Evolutionary conservation across 1,284 basidiomycete genomes (phyloP), one percentile per base, ranked within the genome.

Genomic region (Tilletia indica): DNA sequence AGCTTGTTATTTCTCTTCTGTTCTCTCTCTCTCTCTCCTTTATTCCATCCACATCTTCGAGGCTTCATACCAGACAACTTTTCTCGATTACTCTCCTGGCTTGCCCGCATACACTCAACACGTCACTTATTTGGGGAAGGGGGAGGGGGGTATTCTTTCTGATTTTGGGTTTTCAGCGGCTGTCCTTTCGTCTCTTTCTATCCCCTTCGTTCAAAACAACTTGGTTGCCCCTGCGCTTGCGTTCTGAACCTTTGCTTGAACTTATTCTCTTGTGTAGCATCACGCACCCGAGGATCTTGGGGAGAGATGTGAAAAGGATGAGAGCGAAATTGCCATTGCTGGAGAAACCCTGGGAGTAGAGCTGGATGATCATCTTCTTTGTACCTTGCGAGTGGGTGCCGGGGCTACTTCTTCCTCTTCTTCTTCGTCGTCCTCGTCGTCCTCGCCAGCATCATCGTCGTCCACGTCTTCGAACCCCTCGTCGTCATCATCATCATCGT

Each of bases 391-490:
- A 68, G 49, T 34, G 21, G 49, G 34, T 49, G 64, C 34, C 21
- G 56, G 45, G 48, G 21, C 61, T 67, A 19, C 11, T 36, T 74
- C 73, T 0, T 74, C 73, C 0, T 71, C 72, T 0, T 75, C 77
- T 0, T 73, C 73, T 0, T 45, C 42, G 0, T 73, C 72, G 14
- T 75, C 76, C 0, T 74, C 73, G 2, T 70, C 76, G 0, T 76
- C 76, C 2, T 70, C 71, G 11, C 71, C 72, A 21, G 70, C 51
- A 38, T 31, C 68, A 74, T 72, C 38, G 70, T 77, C 77, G 67
- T 78, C 77, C 54, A 73, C 75, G 73, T 74, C 75, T 70, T 75
- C 75, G 58, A 74, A 36, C 54, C 74, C 73, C 8, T 77, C 73
- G 3, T 77, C 72, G 21, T 78, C 75, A 16, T 70, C 72, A 12